phyloP scores from a whole-genome alignment of 495 filamentous ascomycete genomes.

The Acidiella bohemica region DNA sequence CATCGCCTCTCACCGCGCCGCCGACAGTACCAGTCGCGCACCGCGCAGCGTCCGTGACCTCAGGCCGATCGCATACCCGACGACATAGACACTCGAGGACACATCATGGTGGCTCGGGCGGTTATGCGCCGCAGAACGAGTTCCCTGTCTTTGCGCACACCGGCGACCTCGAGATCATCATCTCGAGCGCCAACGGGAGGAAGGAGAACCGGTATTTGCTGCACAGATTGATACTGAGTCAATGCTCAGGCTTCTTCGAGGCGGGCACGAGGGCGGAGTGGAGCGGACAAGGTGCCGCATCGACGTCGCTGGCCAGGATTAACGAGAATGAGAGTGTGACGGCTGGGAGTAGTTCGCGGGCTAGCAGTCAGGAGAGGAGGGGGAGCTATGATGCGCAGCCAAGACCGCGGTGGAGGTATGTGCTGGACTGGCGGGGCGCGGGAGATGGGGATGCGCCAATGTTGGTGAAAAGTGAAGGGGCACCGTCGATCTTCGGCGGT shows the following conservation, averaged over 20 bases:
- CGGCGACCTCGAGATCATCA: slow-evolving; percentile 80
- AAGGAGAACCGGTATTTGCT: slow-evolving; percentile 74
- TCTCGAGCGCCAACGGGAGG: slow-evolving; percentile 43
- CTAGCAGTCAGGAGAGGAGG: slow-evolving; percentile 28
- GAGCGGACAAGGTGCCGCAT: slow-evolving; percentile 31
- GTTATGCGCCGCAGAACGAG: slow-evolving; percentile 65
- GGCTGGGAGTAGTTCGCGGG: slow-evolving; percentile 19
- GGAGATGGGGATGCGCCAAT: slow-evolving; percentile 67
- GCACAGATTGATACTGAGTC: slow-evolving; percentile 68
- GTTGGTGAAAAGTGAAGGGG: slow-evolving; percentile 59
- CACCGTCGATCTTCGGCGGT: slow-evolving; percentile 34
- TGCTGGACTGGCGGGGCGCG: slow-evolving; percentile 58
- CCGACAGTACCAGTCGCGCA: neutral
- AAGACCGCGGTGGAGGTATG: slow-evolving; percentile 68
- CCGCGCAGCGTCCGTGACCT: slow-evolving; percentile 17
- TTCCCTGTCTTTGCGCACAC: slow-evolving; percentile 83
- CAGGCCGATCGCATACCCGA: slow-evolving; percentile 28
- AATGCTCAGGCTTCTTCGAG: slow-evolving; percentile 88
- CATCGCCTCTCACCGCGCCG: slow-evolving; percentile 10
- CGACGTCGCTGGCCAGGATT: slow-evolving; percentile 40
- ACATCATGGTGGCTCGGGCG: slow-evolving; percentile 54
- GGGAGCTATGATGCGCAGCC: slow-evolving; percentile 6
- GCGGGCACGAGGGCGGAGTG: slow-evolving; percentile 78
- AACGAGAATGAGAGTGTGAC: slow-evolving; percentile 39
- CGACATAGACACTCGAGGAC: slow-evolving; percentile 66